phyloP scores from a whole-genome alignment of 805 yeast species.

The Nadsonia fulvescens region DNA sequence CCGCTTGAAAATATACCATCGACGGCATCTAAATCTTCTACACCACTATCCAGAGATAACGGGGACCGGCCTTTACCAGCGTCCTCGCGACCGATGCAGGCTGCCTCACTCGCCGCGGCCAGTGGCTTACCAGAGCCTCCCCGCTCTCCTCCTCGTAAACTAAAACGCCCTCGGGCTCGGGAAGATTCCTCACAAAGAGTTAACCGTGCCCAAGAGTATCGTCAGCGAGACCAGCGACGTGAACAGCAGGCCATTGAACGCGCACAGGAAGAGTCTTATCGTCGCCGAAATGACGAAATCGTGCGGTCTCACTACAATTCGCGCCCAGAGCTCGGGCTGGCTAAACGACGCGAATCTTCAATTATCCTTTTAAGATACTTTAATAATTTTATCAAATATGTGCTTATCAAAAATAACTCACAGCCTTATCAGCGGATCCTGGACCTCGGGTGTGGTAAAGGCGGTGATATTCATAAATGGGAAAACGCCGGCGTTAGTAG shows the following conservation, averaged over 20 bases:
- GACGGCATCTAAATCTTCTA: too few relatives aligned
- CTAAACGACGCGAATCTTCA: slow-evolving; percentile 55
- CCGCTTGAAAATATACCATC: too few relatives aligned
- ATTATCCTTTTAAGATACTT: slow-evolving; percentile 74
- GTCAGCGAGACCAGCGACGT: slow-evolving; percentile 6
- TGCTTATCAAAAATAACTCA: slow-evolving; percentile 56
- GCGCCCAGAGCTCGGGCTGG: slow-evolving; percentile 46
- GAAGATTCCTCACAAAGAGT: slow-evolving; percentile 8
- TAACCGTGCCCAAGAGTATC: slow-evolving; percentile 6
- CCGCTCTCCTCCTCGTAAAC: slow-evolving; percentile 8
- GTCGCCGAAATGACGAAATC: slow-evolving; percentile 18
- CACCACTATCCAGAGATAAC: too few relatives aligned
- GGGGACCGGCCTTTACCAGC: too few relatives aligned
- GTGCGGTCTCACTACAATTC: slow-evolving; percentile 78
- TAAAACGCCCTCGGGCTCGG: slow-evolving; percentile 8
- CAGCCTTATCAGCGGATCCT: slow-evolving; percentile 36
- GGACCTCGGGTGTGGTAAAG: slow-evolving; percentile 94
- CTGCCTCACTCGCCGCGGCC: too few relatives aligned
- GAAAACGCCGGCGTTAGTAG: slow-evolving; percentile 54
- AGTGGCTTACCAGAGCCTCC: too few relatives aligned
- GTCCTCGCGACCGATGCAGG: too few relatives aligned
- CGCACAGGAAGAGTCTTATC: slow-evolving; percentile 1
- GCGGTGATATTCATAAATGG: slow-evolving; percentile 91
- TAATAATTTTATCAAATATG: slow-evolving; percentile 82
- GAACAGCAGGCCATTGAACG: neutral